Conservation (phyloP, 2,329 filamentous ascomycete genomes). For the Arthrobotrys iridis region DNA sequence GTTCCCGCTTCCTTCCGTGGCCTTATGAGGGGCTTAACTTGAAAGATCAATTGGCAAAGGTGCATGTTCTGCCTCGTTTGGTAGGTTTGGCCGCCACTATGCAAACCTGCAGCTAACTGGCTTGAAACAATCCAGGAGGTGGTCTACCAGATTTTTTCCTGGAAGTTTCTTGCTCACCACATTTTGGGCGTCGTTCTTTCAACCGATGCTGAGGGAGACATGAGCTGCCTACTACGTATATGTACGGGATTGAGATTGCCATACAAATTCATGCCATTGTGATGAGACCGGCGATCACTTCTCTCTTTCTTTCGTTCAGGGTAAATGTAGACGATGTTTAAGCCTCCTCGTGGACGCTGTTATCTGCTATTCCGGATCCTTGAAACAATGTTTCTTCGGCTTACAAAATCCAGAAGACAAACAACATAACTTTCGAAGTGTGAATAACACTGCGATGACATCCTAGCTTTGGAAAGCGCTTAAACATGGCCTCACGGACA, state of each 20-base stretch:
- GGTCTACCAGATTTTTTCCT: slow-evolving; percentile 28
- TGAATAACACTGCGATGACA: neutral
- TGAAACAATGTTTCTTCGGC: slow-evolving; percentile 23
- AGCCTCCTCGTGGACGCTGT: slow-evolving; percentile 1
- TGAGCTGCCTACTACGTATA: slow-evolving; percentile 19
- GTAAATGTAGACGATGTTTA: slow-evolving; percentile 28
- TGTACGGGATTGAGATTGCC: slow-evolving; percentile 25
- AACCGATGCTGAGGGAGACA: slow-evolving; percentile 6
- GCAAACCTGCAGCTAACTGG: slow-evolving; percentile 42
- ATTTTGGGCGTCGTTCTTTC: slow-evolving; percentile 22
- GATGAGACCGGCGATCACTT: slow-evolving; percentile 42
- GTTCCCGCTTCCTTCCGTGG: slow-evolving; percentile 24
- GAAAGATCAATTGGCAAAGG: slow-evolving; percentile 17
- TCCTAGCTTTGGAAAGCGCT: neutral
- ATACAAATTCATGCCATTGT: slow-evolving; percentile 35
- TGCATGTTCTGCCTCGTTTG: slow-evolving; percentile 35
- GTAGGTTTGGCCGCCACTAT: slow-evolving; percentile 35
- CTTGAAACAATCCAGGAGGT: slow-evolving; percentile 54
- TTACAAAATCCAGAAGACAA: neutral
- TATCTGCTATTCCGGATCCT: neutral
- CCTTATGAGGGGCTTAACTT: slow-evolving; percentile 27
- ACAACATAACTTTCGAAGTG: neutral
- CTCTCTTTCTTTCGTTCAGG: slow-evolving; percentile 8
- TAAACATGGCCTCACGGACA: neutral
- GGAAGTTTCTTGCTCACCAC: slow-evolving; percentile 29